Conservation (phyloP, 179 eudicot genomes). For the Silene noctiflora region DNA sequence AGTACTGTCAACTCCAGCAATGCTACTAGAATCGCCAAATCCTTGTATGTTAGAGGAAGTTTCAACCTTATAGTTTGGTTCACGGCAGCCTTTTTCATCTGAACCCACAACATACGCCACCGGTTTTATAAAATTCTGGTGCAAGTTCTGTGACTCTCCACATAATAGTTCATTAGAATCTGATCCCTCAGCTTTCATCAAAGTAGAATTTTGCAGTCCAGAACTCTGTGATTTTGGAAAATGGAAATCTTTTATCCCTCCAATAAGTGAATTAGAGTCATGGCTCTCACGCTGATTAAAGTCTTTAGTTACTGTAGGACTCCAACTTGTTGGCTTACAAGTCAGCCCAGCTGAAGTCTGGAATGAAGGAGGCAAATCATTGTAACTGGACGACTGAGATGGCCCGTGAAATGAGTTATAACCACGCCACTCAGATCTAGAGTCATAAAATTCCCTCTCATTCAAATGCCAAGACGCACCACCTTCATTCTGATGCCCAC, state of each 20-base stretch:
- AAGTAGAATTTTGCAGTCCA: slow-evolving; percentile 20
- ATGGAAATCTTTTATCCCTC: slow-evolving; percentile 23
- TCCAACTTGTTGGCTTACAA: slow-evolving; percentile 14
- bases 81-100: slow-evolving; percentile 26
- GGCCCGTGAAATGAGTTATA: slow-evolving; percentile 30
- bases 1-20: slow-evolving; percentile 23
- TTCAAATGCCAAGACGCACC: slow-evolving; percentile 21
- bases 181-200: slow-evolving; percentile 19
- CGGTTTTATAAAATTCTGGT: slow-evolving; percentile 23
- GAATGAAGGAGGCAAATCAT: slow-evolving; percentile 21
- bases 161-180: slow-evolving; percentile 20
- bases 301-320: slow-evolving; percentile 21
- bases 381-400: slow-evolving; percentile 25
- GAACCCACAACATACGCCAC: slow-evolving; percentile 23
- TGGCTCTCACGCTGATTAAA: slow-evolving; percentile 15
- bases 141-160: slow-evolving; percentile 27
- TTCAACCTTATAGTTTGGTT: slow-evolving; percentile 24
- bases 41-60: slow-evolving; percentile 21
- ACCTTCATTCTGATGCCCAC: slow-evolving; percentile 28
- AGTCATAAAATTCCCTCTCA: slow-evolving; percentile 27
- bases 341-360: slow-evolving; percentile 22
- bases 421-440: slow-evolving; percentile 18
- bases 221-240: slow-evolving; percentile 21
- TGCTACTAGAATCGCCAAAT: slow-evolving; percentile 24
- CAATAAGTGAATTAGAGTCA: slow-evolving; percentile 20